Percentiles rank a stretch among this genome's conserved stretches.
phyloP scores from a whole-genome alignment of 371 early-diverging fungal genomes.

The Hamiltosporidium tvaerminnensis region DNA sequence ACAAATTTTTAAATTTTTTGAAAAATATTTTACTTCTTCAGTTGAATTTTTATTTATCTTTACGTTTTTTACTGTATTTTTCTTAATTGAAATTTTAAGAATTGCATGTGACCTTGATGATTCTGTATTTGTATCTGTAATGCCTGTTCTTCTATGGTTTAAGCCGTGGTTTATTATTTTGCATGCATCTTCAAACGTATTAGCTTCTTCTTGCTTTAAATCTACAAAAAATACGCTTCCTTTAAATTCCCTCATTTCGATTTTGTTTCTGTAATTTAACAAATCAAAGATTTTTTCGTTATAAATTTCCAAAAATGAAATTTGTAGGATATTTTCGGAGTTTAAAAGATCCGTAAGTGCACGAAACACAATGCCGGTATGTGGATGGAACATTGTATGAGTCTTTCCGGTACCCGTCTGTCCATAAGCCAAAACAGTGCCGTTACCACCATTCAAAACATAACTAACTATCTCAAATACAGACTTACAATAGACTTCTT shows the following conservation, averaged over 20 bases:
- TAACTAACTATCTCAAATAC: slow-evolving; percentile 77
- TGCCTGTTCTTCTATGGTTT: slow-evolving; percentile 54
- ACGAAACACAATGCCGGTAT: slow-evolving; percentile 15
- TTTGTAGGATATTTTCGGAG: slow-evolving; percentile 60
- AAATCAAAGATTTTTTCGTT: slow-evolving; percentile 81
- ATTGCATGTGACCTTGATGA: slow-evolving; percentile 93
- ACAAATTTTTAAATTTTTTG: slow-evolving; percentile 58
- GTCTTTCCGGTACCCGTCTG: slow-evolving; percentile 94
- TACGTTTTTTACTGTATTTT: slow-evolving; percentile 55
- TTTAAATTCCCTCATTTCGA: slow-evolving; percentile 80
- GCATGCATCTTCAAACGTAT: slow-evolving; percentile 61
- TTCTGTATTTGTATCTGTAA: slow-evolving; percentile 78
- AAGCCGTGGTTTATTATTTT: slow-evolving; percentile 74
- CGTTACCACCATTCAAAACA: slow-evolving; percentile 77
- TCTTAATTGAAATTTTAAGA: slow-evolving; percentile 70
- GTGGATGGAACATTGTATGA: slow-evolving; percentile 68
- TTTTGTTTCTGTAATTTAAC: slow-evolving; percentile 63
- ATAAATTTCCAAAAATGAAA: slow-evolving; percentile 86
- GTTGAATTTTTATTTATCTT: slow-evolving; percentile 20
- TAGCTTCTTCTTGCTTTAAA: slow-evolving; percentile 63
- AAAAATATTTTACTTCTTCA: neutral
- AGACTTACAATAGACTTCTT: slow-evolving; percentile 69
- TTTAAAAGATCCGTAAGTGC: slow-evolving; percentile 54
- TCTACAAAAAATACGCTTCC: slow-evolving; percentile 71
- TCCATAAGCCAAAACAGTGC: slow-evolving; percentile 95